Conservation (phyloP, 2,329 filamentous ascomycete species). For the Sarocladium brachiariae region DNA sequence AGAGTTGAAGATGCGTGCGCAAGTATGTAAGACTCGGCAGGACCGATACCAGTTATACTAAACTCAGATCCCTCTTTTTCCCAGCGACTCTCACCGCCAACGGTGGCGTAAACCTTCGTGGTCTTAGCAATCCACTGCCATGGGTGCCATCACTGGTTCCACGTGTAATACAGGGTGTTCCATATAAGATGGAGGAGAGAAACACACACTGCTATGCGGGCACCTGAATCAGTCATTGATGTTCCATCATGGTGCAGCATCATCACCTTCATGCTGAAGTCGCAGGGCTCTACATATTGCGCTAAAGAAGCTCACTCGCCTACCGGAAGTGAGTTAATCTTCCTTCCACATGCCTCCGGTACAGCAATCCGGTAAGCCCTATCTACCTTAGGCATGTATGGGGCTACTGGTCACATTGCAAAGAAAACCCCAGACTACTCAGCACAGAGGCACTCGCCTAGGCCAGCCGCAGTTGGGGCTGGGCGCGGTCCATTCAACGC, state of each 20-base stretch:
- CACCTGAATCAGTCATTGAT: background rate
- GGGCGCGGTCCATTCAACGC: background rate
- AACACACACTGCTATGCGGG: background rate
- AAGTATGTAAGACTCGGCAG: background rate
- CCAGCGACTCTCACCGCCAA: background rate
- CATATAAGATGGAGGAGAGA: no score
- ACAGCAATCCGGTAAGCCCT: no score
- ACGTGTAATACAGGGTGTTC: background rate
- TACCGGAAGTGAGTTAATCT: background rate
- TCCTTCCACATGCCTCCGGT: no score
- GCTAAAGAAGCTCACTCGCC: background rate
- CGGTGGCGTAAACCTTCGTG: slow-evolving; percentile 2
- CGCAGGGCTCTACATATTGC: background rate
- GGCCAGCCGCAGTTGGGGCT: background rate
- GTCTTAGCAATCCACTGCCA: background rate
- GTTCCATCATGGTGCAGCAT: background rate
- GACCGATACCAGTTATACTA: background rate
- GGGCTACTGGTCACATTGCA: no score
- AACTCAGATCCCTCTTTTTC: background rate
- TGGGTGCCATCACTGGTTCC: background rate
- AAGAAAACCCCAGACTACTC: no score
- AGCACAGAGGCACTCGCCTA: no score
- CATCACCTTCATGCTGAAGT: background rate
- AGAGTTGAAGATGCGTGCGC: no score
- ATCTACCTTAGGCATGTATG: no score